Evolutionary conservation across 2,329 filamentous ascomycete species (phyloP).

Genomic region (Moelleriella libera): DNA sequence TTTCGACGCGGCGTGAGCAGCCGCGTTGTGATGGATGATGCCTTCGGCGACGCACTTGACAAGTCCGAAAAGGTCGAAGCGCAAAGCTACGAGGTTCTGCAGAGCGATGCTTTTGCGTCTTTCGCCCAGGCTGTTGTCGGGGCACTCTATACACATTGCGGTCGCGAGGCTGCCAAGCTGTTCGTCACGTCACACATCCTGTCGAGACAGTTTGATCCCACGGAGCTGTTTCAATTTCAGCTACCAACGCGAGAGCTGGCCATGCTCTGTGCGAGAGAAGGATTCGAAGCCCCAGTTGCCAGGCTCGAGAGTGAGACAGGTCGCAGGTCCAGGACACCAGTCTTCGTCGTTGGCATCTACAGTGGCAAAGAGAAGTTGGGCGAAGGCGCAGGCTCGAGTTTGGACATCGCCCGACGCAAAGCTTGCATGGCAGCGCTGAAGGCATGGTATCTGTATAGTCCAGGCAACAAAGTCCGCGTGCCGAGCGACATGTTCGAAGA

Average conservation of each 20-base stretch:
- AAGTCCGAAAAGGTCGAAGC: slow-evolving; percentile 10
- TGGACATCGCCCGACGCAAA: slow-evolving; percentile 63
- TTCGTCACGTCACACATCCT: slow-evolving; percentile 81
- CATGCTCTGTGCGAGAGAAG: slow-evolving; percentile 73
- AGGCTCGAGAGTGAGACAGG: slow-evolving; percentile 85
- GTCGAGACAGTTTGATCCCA: slow-evolving; percentile 62
- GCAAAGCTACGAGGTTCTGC: slow-evolving; percentile 48
- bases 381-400: slow-evolving; percentile 68
- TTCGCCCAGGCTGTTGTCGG: slow-evolving; percentile 79
- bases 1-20: slow-evolving; percentile 58
- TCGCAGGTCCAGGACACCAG: slow-evolving; percentile 67
- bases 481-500: slow-evolving; percentile 56
- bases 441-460: slow-evolving; percentile 92
- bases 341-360: slow-evolving; percentile 89
- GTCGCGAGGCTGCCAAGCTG: slow-evolving; percentile 60
- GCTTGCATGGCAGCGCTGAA: slow-evolving; percentile 80
- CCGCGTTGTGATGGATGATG: slow-evolving; percentile 67
- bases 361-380: slow-evolving; percentile 84
- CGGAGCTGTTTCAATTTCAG: slow-evolving; percentile 69
- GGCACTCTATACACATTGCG: slow-evolving; percentile 73
- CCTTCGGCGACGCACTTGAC: slow-evolving; percentile 55
- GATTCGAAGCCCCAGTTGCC: slow-evolving; percentile 77
- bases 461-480: slow-evolving; percentile 46
- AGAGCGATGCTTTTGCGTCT: slow-evolving; percentile 55
- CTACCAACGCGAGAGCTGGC: slow-evolving; percentile 73